Evolutionary conservation across 2,329 filamentous ascomycete genomes (phyloP).

Genomic region (Fusarium secorum): DNA sequence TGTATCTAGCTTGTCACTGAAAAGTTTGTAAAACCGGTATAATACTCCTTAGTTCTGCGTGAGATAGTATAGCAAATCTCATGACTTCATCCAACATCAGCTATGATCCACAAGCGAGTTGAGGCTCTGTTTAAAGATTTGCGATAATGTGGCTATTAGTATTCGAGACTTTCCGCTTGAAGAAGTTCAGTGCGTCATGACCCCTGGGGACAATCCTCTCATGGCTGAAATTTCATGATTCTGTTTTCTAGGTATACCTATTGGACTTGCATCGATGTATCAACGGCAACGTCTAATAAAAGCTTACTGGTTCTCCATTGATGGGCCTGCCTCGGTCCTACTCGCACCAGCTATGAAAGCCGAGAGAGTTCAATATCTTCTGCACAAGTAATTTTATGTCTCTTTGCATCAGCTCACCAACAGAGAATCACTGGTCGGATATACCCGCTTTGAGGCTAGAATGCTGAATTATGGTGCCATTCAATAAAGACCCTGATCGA

Average conservation of each 20-base stretch:
- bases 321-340: constrained; percentile 22
- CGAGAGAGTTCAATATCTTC: constrained; percentile 1
- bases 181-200: background rate
- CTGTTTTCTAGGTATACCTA: background rate
- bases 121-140: background rate
- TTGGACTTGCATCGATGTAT: background rate
- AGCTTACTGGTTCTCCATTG: background rate
- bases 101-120: background rate
- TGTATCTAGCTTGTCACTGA: background rate
- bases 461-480: background rate
- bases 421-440: background rate
- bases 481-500: constrained; percentile 32
- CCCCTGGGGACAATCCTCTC: background rate
- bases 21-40: background rate
- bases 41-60: background rate
- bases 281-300: background rate
- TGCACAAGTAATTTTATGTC: background rate
- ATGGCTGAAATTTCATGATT: background rate
- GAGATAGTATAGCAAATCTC: background rate
- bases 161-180: constrained; percentile 33
- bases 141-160: constrained; percentile 1
- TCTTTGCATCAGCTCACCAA: constrained; percentile 1
- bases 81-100: constrained; percentile 5
- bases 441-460: constrained; percentile 1
- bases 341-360: constrained; percentile 14